Evolutionary conservation across 768 basidiomycete species (phyloP), one percentile per base, ranked within the genome.

Genomic region (Strobilomyces confusus): DNA sequence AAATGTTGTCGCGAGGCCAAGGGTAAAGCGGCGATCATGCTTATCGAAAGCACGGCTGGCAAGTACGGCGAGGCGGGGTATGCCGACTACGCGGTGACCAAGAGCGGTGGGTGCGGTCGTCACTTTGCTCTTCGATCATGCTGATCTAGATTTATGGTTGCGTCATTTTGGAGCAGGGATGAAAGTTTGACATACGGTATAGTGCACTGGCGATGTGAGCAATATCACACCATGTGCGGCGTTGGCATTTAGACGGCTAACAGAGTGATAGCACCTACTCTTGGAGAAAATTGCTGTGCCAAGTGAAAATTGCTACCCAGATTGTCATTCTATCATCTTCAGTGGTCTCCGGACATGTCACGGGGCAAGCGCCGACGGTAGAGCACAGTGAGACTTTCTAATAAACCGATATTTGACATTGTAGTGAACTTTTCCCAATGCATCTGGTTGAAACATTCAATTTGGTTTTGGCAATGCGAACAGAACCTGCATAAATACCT

Each of bases 201-300:
- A 75, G 73, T 6, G 82, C 84, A 8, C 66, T 89, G 8, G 84
- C 86, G 34, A 86, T 84, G 86, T 88, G 63, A 55, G 80, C 63
- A 2, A 14, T n/a, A 44, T 9, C 7, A 3, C 4, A 40, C 29
- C 29, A 29, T 29, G 29, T 29, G 9, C 29, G 29, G 6, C 29
- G 11, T 19, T 9, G 22, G 20, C 32, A 14, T 19, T 6, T 15
- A 4, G 20, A 22, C 23, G 26, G 37, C 49, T 48, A 15, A 54
- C 30, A 34, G 13, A 51, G 5, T 0, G 17, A 33, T 3, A 88
- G 86, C 22, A 86, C 78, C 4, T 83, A n/a, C n/a, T 87, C 2
- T 69, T 89, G 47, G 85, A 81, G 68, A 87, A 86, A 62, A 72
- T 87, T n/a, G 87, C 80, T 0, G 67, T 72, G 46, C 80, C 85